These are phyloP conservation scores for Corinectria fuckeliana DNA, from an alignment of 2,329 filamentous ascomycete species.

Conservation along the genomic window DNA sequence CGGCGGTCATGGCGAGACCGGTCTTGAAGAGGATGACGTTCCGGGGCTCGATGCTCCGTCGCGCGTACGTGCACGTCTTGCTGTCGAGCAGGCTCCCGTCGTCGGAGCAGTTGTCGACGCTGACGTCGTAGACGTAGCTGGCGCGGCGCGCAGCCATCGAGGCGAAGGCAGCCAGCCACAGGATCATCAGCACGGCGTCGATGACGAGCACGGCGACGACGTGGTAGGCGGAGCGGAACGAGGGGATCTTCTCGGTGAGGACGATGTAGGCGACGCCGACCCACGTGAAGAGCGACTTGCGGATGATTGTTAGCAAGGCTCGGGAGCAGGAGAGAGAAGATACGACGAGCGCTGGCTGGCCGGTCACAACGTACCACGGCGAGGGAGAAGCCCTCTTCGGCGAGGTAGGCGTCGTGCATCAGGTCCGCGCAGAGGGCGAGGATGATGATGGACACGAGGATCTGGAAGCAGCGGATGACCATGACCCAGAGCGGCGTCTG, in stretches of 20 bases:
- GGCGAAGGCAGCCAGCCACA: conserved; percentile 55
- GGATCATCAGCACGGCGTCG: conserved; percentile 51
- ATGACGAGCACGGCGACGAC: conserved; percentile 52
- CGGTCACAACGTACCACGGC: conserved; percentile 28
- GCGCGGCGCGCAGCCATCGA: conserved; percentile 49
- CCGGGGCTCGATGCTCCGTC: not conserved
- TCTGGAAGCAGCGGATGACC: conserved; percentile 48
- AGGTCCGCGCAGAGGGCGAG: conserved; percentile 51
- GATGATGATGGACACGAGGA: conserved; percentile 51
- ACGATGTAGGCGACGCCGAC: conserved; percentile 50
- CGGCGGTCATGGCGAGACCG: conserved; percentile 46
- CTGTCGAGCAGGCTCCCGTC: conserved; percentile 50
- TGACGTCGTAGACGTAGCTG: conserved; percentile 42
- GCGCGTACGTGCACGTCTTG: conserved; percentile 41
- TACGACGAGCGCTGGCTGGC: too few species aligned
- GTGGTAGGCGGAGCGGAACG: conserved; percentile 48
- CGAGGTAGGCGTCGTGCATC: conserved; percentile 40
- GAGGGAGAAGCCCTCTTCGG: conserved; percentile 27
- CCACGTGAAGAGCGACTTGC: conserved; percentile 55
- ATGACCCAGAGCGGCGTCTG: conserved; percentile 53
- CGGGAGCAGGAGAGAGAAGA: not conserved
- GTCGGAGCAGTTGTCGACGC: conserved; percentile 41
- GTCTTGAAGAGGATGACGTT: conserved; percentile 44
- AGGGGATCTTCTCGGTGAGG: conserved; percentile 48
- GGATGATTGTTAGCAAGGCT: conserved; percentile 5